Evolutionary conservation across 352 stramenopile genomes (phyloP).

Genomic region (Phytophthora macrochlamydospora): DNA sequence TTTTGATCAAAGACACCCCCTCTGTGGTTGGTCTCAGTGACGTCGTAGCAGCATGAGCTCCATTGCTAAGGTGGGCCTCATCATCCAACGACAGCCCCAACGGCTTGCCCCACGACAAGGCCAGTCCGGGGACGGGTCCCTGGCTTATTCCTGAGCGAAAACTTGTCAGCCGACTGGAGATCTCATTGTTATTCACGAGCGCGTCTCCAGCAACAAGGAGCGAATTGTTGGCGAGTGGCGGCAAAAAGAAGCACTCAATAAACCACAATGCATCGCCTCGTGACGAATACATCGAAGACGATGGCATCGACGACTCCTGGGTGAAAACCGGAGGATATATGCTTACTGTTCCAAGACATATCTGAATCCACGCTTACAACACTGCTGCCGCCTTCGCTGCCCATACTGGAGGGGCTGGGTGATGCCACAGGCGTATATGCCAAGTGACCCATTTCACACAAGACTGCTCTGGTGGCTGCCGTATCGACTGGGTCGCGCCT

Average conservation of each 20-base stretch:
- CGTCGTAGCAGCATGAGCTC: conserved; percentile 2
- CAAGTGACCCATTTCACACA: conserved; percentile 30
- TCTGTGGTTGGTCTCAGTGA: conserved; percentile 17
- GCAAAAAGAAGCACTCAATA: conserved; percentile 59
- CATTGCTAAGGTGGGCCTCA: conserved; percentile 37
- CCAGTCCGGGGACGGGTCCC: conserved; percentile 46
- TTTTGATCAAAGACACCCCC: conserved; percentile 23
- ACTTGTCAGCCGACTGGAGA: conserved; percentile 24
- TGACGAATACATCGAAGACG: conserved; percentile 33
- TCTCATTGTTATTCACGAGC: conserved; percentile 34
- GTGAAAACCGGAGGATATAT: conserved; percentile 21
- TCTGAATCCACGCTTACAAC: conserved; percentile 12
- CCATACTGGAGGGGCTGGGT: conserved; percentile 16
- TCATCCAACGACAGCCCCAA: conserved; percentile 73
- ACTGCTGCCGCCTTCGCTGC: conserved; percentile 16
- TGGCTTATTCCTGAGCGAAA: conserved; percentile 11
- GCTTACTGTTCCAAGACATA: conserved; percentile 17
- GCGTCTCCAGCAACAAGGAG: conserved; percentile 40
- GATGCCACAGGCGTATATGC: conserved; percentile 10
- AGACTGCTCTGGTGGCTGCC: conserved; percentile 36
- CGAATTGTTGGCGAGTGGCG: conserved; percentile 37
- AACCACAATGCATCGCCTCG: conserved; percentile 50
- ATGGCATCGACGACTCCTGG: conserved; percentile 23
- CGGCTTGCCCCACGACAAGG: conserved; percentile 62
- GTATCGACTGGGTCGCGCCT: conserved; percentile 43